Evolutionary conservation across 2,329 filamentous ascomycete species (phyloP).

Genomic region (Arachnopeziza araneosa): DNA sequence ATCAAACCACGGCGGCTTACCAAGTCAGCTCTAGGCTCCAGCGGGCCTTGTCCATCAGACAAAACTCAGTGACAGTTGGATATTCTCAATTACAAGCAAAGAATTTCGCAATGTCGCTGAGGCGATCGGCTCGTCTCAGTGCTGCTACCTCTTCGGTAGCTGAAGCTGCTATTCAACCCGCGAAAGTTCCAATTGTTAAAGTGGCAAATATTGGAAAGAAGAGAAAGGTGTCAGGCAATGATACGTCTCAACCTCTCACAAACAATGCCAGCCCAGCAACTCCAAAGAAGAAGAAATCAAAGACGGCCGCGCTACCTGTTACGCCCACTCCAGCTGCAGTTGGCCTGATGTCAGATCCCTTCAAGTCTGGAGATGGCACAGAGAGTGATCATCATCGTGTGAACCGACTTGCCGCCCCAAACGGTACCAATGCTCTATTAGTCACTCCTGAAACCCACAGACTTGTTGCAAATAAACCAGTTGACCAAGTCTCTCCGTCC

Average conservation of each 20-base stretch:
- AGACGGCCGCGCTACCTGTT: slow-evolving; percentile 29
- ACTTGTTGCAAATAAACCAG: slow-evolving; percentile 47
- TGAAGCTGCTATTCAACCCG: slow-evolving; percentile 2
- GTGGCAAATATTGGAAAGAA: slow-evolving; percentile 20
- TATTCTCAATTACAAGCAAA: background rate
- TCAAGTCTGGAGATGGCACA: slow-evolving; percentile 36
- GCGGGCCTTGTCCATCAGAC: slow-evolving; percentile 8
- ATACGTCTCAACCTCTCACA: slow-evolving; percentile 5
- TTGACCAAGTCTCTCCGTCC: slow-evolving; percentile 53
- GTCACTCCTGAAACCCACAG: slow-evolving; percentile 66
- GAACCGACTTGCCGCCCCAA: slow-evolving; percentile 56
- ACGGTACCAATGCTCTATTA: slow-evolving; percentile 62
- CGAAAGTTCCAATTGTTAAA: background rate
- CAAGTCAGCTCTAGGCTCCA: slow-evolving; percentile 13
- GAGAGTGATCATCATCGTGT: slow-evolving; percentile 27
- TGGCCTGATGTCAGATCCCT: slow-evolving; percentile 40
- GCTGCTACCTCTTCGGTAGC: slow-evolving; percentile 11
- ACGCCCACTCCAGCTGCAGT: slow-evolving; percentile 46
- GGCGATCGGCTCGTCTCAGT: slow-evolving; percentile 26
- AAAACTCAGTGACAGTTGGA: background rate
- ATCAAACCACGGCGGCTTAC: background rate
- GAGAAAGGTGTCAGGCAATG: slow-evolving; percentile 17
- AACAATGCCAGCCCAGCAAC: slow-evolving; percentile 19
- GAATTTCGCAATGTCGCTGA: slow-evolving; percentile 22
- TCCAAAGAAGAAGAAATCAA: slow-evolving; percentile 23